phyloP scores from a whole-genome alignment of 371 early-diverging fungal species.

The Dichotomocladium elegans region DNA sequence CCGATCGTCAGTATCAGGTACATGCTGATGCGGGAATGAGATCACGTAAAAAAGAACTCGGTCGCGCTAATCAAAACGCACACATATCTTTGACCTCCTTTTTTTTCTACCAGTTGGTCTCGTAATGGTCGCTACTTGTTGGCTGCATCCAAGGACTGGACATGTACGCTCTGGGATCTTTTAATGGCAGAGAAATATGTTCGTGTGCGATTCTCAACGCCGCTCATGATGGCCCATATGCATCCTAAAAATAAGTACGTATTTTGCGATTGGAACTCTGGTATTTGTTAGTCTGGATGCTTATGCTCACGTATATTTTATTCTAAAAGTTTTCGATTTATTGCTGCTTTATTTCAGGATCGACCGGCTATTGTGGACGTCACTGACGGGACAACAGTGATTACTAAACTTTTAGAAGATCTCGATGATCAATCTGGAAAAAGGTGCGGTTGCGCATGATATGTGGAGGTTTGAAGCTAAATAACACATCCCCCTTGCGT shows the following conservation, averaged over 20 bases:
- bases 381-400: constrained; percentile 14
- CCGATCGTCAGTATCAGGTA: constrained; percentile 77
- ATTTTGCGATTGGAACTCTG: too few species aligned
- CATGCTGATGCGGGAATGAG: background rate
- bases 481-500: background rate
- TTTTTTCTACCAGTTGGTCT: constrained; percentile 55
- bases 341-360: constrained; percentile 51
- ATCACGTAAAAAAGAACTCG: background rate
- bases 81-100: background rate
- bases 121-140: constrained; percentile 66
- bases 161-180: constrained; percentile 88
- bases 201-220: constrained; percentile 65
- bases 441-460: background rate
- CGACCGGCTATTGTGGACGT: constrained; percentile 53
- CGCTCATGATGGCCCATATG: constrained; percentile 63
- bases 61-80: background rate
- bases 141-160: constrained; percentile 74
- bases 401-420: constrained; percentile 11
- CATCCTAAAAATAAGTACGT: constrained; percentile 67
- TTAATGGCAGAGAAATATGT: constrained; percentile 41
- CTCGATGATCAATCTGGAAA: constrained; percentile 13
- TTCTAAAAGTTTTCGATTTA: constrained; percentile 55
- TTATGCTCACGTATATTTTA: background rate
- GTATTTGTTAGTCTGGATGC: too few species aligned
- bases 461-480: background rate